Evolutionary conservation across 768 basidiomycete species (phyloP).

Genomic region (Cubamyces sp.): DNA sequence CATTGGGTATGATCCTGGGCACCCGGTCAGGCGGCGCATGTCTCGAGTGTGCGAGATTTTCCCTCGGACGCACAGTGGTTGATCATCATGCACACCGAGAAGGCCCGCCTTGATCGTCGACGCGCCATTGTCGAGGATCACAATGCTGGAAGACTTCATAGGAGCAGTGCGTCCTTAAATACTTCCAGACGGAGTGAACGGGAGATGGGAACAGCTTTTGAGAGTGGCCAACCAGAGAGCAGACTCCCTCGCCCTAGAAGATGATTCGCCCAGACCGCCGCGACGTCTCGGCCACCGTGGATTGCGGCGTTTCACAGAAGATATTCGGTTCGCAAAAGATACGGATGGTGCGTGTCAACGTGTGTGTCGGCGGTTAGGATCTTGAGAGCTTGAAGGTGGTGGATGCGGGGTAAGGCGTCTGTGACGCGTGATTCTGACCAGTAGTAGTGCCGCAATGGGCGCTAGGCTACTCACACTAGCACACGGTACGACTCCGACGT

Average conservation of each 20-base stretch:
- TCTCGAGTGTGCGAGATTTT: neutral
- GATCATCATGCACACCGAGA: conserved; percentile 35
- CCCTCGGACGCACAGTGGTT: conserved; percentile 35
- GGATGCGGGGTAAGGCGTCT: neutral
- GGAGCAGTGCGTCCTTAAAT: neutral
- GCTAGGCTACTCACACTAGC: neutral
- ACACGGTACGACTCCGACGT: neutral
- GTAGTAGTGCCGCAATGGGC: too few species aligned
- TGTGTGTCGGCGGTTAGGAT: neutral
- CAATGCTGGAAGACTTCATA: conserved; percentile 14
- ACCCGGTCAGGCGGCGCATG: neutral
- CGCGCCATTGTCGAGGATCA: conserved; percentile 90
- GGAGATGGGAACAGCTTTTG: conserved; percentile 7
- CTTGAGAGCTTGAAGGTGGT: neutral
- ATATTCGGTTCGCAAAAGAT: neutral
- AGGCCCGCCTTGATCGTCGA: conserved; percentile 79
- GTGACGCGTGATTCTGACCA: conserved; percentile 14
- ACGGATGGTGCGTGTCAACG: too few species aligned
- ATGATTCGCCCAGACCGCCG: conserved; percentile 2
- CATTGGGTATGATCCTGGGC: conserved; percentile 76
- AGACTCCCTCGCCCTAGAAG: conserved; percentile 10
- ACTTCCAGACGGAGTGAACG: conserved; percentile 12
- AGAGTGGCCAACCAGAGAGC: neutral
- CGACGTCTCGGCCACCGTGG: neutral
- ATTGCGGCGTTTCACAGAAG: neutral